Conservation (phyloP, 2,329 filamentous ascomycete genomes). For the Paramyrothecium sp. region DNA sequence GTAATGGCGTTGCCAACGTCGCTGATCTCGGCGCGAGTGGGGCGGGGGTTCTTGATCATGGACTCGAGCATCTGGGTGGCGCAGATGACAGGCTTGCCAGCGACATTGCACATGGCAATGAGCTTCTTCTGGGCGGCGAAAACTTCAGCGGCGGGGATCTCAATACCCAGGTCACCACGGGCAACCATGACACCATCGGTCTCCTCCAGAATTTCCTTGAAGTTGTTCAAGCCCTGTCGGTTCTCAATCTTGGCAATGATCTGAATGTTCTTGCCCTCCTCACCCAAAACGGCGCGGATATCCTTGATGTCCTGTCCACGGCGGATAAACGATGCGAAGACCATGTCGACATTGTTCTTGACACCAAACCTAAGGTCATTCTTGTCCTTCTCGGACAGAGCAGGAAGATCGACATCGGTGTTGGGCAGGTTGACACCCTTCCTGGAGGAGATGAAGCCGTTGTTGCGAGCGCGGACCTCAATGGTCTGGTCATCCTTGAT, state of each 20-base stretch:
- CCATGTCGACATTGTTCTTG: constrained; percentile 98
- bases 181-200: constrained; percentile 99
- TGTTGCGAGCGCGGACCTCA: constrained; percentile 86
- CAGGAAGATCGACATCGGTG: constrained; percentile 96
- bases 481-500: constrained; percentile 88
- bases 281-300: constrained; percentile 87
- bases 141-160: constrained; percentile 97
- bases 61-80: constrained; percentile 99
- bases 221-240: constrained; percentile 99
- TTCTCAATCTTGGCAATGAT: constrained; percentile 99
- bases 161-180: constrained; percentile 92
- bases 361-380: constrained; percentile 91
- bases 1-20: constrained; percentile 98
- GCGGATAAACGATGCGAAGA: constrained; percentile 98
- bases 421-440: constrained; percentile 99
- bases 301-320: constrained; percentile 88
- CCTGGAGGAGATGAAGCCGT: constrained; percentile 96
- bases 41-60: constrained; percentile 99
- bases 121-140: constrained; percentile 99
- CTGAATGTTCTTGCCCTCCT: constrained; percentile 93
- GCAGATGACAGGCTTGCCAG: constrained; percentile 97
- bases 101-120: constrained; percentile 99
- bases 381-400: constrained; percentile 98
- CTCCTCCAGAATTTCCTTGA: constrained; percentile 91
- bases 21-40: constrained; percentile 96